Conservation (phyloP, 345 rosid genomes). For the Cardiospermum halicacabum region DNA sequence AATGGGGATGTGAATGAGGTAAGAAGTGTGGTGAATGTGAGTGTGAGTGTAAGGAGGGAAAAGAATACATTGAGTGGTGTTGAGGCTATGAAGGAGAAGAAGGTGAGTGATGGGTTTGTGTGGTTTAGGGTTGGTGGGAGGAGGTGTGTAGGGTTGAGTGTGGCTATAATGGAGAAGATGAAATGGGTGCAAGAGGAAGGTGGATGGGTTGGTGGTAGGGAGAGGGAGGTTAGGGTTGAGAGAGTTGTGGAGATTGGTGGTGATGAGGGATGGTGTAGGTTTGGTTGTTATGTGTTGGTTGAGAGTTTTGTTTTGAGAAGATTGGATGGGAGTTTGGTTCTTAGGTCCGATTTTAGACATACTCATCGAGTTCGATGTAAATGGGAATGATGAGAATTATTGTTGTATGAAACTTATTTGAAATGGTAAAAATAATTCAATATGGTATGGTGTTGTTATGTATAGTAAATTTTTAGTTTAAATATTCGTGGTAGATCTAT, state of each 20-base stretch:
- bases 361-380: constrained; percentile 23
- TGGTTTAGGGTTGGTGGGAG: constrained; percentile 40
- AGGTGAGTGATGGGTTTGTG: constrained; percentile 37
- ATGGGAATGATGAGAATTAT: constrained; percentile 40
- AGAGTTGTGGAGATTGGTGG: constrained; percentile 33
- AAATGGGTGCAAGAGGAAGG: constrained; percentile 61
- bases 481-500: too few relatives aligned
- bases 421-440: too few relatives aligned
- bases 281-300: constrained; percentile 35
- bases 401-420: too few relatives aligned
- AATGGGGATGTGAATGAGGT: constrained; percentile 23
- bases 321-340: constrained; percentile 39
- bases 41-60: constrained; percentile 36
- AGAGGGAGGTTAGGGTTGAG: constrained; percentile 47
- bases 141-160: constrained; percentile 44
- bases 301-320: constrained; percentile 51
- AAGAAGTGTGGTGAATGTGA: constrained; percentile 24
- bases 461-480: too few relatives aligned
- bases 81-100: constrained; percentile 40
- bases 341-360: constrained; percentile 40
- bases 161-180: constrained; percentile 66
- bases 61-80: constrained; percentile 33
- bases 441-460: too few relatives aligned
- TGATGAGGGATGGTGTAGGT: constrained; percentile 31
- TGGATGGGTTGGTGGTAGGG: constrained; percentile 53